A percentile compares a stretch with the other conserved stretches of the same genome.
These are phyloP conservation scores for Galeopsis tetrahit DNA, from an alignment of 257 asterid species.

Conservation along the genomic window DNA sequence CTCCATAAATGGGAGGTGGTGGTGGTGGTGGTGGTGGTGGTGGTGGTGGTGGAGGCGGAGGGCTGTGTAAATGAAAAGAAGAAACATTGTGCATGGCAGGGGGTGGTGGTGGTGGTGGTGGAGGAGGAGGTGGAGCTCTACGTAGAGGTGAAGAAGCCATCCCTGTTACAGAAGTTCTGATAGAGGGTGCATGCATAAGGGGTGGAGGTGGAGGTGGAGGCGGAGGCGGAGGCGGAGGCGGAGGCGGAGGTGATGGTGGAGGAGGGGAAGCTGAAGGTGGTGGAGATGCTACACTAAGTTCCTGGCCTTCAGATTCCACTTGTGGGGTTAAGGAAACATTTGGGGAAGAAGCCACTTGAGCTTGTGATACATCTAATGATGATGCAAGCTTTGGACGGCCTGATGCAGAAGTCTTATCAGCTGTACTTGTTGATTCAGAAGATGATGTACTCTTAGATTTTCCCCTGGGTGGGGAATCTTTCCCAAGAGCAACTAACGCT, in stretches of 20 bases:
- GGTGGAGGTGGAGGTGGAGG: conserved; percentile 49
- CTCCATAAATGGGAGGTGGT: conserved; percentile 30
- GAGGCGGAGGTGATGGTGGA: conserved; percentile 36
- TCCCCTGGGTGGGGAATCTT: conserved; percentile 62
- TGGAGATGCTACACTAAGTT: conserved; percentile 39
- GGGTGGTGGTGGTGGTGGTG: conserved; percentile 35
- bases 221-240: conserved; percentile 43
- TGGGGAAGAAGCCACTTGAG: conserved; percentile 40
- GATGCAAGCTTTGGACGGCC: conserved; percentile 52
- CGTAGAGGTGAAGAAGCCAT: conserved; percentile 28
- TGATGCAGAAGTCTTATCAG: conserved; percentile 43
- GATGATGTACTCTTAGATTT: conserved; percentile 63
- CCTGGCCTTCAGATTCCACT: conserved; percentile 45
- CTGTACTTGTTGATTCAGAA: conserved; percentile 49
- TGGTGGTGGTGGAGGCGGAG: conserved; percentile 39
- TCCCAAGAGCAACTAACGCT: conserved; percentile 56
- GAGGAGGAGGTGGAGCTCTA: conserved; percentile 33
- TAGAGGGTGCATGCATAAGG: conserved; percentile 26
- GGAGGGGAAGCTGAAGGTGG: conserved; percentile 38
- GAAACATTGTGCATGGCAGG: conserved; percentile 33
- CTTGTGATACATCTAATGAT: conserved; percentile 44
- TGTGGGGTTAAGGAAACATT: conserved; percentile 38
- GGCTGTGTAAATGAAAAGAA: conserved; percentile 31
- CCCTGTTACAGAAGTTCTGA: conserved; percentile 30
- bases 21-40: conserved; percentile 45